Percentiles rank a stretch among this genome's conserved stretches.
Evolutionary conservation across 192 early-diverging fungal species (phyloP).

Genomic region (Backusella mclennaniae): DNA sequence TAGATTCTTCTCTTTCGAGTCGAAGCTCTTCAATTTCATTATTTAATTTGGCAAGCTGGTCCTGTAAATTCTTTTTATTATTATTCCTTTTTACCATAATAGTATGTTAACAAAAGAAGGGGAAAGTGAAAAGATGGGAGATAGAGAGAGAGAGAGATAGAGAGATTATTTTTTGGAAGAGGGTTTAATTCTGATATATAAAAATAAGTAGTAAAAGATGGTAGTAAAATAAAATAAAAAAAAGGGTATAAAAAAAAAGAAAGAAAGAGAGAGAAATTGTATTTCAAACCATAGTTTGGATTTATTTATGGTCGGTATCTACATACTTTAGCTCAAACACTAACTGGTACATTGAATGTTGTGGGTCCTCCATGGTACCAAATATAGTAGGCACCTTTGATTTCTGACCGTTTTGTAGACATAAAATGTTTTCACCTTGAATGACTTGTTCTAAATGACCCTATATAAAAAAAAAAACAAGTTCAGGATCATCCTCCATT

Average conservation of each 20-base stretch:
- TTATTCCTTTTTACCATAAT: slow-evolving; percentile 9
- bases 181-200: neutral
- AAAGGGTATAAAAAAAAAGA: neutral
- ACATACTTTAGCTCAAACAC: slow-evolving; percentile 24
- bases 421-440: slow-evolving; percentile 54
- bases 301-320: slow-evolving; percentile 7
- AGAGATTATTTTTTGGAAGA: neutral
- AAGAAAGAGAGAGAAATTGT: neutral
- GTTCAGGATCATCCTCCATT: neutral
- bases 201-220: slow-evolving; percentile 4
- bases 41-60: slow-evolving; percentile 9
- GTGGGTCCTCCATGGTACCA: slow-evolving; percentile 42
- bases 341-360: slow-evolving; percentile 13
- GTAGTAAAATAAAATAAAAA: neutral
- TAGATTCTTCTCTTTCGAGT: slow-evolving; percentile 20
- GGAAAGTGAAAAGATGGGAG: neutral
- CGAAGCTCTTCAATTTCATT: slow-evolving; percentile 26
- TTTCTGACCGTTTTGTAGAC: slow-evolving; percentile 49
- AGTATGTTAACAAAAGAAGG: neutral
- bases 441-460: slow-evolving; percentile 55
- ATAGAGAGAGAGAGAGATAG: neutral
- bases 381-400: slow-evolving; percentile 34
- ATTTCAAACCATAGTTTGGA: neutral
- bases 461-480: slow-evolving; percentile 17
- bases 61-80: slow-evolving; percentile 15